Conservation (phyloP, 169 alveolate genomes). For the Babesia bigemina region DNA sequence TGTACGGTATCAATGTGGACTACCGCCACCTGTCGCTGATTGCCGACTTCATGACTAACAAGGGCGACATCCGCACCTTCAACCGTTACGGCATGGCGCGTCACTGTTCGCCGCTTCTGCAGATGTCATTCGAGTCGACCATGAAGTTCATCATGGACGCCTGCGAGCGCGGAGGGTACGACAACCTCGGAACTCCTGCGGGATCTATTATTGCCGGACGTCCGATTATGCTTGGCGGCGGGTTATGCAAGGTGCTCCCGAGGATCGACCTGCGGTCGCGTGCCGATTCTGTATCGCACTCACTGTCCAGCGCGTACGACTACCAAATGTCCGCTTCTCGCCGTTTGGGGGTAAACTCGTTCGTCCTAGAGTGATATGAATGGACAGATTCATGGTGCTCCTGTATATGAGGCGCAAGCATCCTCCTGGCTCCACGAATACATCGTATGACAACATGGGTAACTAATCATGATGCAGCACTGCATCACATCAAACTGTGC, state of each 20-base stretch:
- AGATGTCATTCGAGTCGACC: slow-evolving; percentile 97
- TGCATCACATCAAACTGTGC: too few species aligned
- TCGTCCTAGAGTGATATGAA: slow-evolving; percentile 10
- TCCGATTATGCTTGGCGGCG: slow-evolving; percentile 60
- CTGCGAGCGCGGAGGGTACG: slow-evolving; percentile 79
- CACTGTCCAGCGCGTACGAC: slow-evolving; percentile 23
- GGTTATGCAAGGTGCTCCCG: slow-evolving; percentile 56
- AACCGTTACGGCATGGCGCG: slow-evolving; percentile 86
- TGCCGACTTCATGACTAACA: slow-evolving; percentile 96
- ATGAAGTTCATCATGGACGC: slow-evolving; percentile 91
- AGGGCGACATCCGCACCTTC: slow-evolving; percentile 62
- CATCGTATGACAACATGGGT: too few species aligned
- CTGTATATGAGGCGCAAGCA: not conserved
- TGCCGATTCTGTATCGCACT: not conserved
- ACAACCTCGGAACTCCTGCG: slow-evolving; percentile 76
- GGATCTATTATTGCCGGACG: slow-evolving; percentile 74
- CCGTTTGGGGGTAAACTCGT: slow-evolving; percentile 19
- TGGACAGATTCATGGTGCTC: not conserved
- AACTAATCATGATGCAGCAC: too few species aligned
- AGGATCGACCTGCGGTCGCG: slow-evolving; percentile 9
- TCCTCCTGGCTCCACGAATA: too few species aligned
- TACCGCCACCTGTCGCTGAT: slow-evolving; percentile 94
- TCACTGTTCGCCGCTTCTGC: slow-evolving; percentile 92
- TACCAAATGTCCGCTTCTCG: slow-evolving; percentile 19
- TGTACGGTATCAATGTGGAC: slow-evolving; percentile 95